These are phyloP conservation scores for Paramecium sexaurelia DNA, from an alignment of 73 alveolate species.

Conservation along the genomic window DNA sequence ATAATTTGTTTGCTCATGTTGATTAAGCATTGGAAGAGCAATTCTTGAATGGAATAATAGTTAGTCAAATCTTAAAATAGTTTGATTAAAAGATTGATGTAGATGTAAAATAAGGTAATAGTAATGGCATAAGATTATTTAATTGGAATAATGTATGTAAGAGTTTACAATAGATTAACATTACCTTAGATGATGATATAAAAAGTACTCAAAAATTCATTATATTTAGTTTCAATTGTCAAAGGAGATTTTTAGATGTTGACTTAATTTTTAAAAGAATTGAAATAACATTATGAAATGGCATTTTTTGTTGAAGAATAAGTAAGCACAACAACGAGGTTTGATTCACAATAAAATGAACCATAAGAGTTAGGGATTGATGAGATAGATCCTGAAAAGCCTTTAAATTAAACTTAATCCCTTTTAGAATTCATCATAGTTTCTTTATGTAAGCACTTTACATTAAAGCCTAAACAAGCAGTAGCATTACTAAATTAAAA, in stretches of 20 bases:
- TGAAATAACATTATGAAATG: background rate
- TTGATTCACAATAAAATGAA: background rate
- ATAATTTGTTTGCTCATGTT: background rate
- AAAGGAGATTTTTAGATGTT: conserved; percentile 45
- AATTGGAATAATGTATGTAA: conserved; percentile 27
- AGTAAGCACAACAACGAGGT: background rate
- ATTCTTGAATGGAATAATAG: background rate
- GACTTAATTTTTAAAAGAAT: background rate
- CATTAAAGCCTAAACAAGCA: conserved; percentile 35
- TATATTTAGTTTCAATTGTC: conserved; percentile 21
- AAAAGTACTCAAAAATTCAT: background rate
- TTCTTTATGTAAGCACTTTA: background rate
- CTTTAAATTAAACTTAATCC: background rate
- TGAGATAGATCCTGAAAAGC: conserved; percentile 3
- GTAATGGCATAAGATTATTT: background rate
- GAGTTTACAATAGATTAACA: background rate
- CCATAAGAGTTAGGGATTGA: background rate
- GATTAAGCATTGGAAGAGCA: conserved; percentile 7
- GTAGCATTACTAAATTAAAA: background rate
- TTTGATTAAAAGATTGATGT: background rate
- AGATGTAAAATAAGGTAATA: background rate
- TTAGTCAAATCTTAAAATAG: background rate
- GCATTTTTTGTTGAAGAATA: background rate
- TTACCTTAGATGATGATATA: conserved; percentile 26
- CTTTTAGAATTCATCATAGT: conserved; percentile 43